A percentile compares a stretch with the other conserved stretches of the same genome.
These are phyloP conservation scores for Candida sojae DNA, from an alignment of 1,139 yeast genomes.

Conservation along the genomic window DNA sequence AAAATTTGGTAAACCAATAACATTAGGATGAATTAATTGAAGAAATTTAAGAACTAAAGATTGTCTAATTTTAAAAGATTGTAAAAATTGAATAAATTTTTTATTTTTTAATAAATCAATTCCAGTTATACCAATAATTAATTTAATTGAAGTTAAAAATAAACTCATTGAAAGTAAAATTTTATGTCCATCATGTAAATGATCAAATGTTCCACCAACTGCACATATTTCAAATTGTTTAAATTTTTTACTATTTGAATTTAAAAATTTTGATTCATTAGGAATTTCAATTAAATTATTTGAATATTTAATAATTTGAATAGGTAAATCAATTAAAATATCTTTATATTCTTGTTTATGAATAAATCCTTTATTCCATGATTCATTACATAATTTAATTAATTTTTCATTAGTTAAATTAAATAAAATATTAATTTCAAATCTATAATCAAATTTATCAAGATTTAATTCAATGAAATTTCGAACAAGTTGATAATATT, in stretches of 20 bases:
- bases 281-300: background rate
- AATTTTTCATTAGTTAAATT: conserved; percentile 14
- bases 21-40: conserved; percentile 26
- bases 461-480: conserved; percentile 14
- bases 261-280: background rate
- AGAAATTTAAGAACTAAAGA: conserved; percentile 51
- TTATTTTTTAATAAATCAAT: conserved; percentile 73
- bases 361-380: conserved; percentile 9
- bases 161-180: conserved; percentile 75
- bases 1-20: conserved; percentile 15
- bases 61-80: conserved; percentile 57
- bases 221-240: conserved; percentile 38
- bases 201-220: conserved; percentile 97
- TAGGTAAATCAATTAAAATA: background rate
- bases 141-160: conserved; percentile 51
- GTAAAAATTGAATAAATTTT: conserved; percentile 66
- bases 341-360: background rate
- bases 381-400: background rate
- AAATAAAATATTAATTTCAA: conserved; percentile 36
- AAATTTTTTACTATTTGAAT: background rate
- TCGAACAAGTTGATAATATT: conserved; percentile 29
- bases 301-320: background rate
- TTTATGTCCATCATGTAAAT: conserved; percentile 94
- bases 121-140: conserved; percentile 87
- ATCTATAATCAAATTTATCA: conserved; percentile 21